Conservation (phyloP, 345 rosid species). For the Populus ilicifolia region DNA sequence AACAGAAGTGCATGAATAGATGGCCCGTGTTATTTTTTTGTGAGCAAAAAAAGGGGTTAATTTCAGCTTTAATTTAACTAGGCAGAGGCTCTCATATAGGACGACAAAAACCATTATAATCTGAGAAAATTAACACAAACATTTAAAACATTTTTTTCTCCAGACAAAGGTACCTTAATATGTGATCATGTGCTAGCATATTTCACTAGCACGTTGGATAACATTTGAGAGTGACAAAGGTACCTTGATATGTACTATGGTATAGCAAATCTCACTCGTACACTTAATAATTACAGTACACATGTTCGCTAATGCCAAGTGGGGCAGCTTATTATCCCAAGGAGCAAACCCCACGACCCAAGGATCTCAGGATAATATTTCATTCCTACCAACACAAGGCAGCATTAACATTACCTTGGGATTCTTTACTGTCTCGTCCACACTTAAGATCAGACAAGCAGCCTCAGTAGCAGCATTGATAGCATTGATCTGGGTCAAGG, state of each 20-base stretch:
- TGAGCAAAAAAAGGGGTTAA: too few relatives aligned
- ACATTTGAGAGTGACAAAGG: too few relatives aligned
- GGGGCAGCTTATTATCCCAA: not conserved
- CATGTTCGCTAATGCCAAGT: not conserved
- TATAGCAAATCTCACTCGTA: too few relatives aligned
- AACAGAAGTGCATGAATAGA: not conserved
- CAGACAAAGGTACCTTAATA: not conserved
- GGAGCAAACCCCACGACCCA: not conserved
- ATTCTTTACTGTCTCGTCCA: conserved; percentile 97
- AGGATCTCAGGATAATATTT: not conserved
- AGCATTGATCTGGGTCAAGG: conserved; percentile 70
- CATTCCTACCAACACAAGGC: not conserved
- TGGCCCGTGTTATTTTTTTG: not conserved
- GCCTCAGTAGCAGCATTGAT: conserved; percentile 99
- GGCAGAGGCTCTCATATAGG: not conserved
- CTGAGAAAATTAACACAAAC: not conserved
- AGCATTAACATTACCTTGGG: conserved; percentile 62
- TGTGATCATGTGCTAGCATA: not conserved
- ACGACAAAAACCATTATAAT: not conserved
- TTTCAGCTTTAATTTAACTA: not conserved
- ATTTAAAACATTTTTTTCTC: not conserved
- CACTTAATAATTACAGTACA: not conserved
- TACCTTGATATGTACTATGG: too few relatives aligned
- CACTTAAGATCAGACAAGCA: conserved; percentile 89
- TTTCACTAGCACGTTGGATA: not conserved